Evolutionary conservation across 1,284 basidiomycete genomes (phyloP).

Genomic region (Singerocomus rubriflavus): DNA sequence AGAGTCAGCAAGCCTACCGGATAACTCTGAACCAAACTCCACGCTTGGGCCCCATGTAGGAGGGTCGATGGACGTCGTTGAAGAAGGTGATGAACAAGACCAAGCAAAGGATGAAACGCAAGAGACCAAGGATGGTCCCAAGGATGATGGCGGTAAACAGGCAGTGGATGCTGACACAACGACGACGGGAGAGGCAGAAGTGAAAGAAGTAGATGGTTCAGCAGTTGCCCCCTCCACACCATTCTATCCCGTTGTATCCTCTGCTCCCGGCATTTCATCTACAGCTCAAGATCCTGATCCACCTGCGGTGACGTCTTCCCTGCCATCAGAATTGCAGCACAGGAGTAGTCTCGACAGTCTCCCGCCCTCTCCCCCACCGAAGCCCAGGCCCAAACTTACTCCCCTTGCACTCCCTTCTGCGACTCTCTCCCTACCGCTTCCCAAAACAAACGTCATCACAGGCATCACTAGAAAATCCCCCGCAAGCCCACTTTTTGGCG

Average conservation of each 20-base stretch:
- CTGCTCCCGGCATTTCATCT: slow-evolving; percentile 8
- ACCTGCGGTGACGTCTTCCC: slow-evolving; percentile 2
- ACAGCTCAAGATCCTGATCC: slow-evolving; percentile 10
- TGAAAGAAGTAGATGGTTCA: not conserved
- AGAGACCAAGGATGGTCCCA: not conserved
- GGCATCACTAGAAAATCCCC: slow-evolving; percentile 28
- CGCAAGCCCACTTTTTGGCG: slow-evolving; percentile 23
- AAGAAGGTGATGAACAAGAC: slow-evolving; percentile 14
- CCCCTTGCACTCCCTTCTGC: slow-evolving; percentile 12
- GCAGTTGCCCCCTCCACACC: slow-evolving; percentile 4
- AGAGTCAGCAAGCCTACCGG: slow-evolving; percentile 11
- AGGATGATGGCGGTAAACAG: slow-evolving; percentile 2
- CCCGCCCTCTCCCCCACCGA: slow-evolving; percentile 25
- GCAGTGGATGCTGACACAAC: not conserved
- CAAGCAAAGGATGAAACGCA: not conserved
- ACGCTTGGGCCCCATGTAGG: slow-evolving; percentile 13
- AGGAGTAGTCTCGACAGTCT: slow-evolving; percentile 14
- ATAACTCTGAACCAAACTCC: slow-evolving; percentile 21
- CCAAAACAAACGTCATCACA: slow-evolving; percentile 22
- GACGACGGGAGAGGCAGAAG: not conserved
- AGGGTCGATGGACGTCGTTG: slow-evolving; percentile 3
- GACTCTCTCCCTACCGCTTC: slow-evolving; percentile 11
- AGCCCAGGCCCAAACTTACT: slow-evolving; percentile 16
- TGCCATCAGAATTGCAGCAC: slow-evolving; percentile 5
- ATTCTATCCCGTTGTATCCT: slow-evolving; percentile 11